Evolutionary conservation across 495 filamentous ascomycete species (phyloP).

Genomic region (Podospora fimiseda): DNA sequence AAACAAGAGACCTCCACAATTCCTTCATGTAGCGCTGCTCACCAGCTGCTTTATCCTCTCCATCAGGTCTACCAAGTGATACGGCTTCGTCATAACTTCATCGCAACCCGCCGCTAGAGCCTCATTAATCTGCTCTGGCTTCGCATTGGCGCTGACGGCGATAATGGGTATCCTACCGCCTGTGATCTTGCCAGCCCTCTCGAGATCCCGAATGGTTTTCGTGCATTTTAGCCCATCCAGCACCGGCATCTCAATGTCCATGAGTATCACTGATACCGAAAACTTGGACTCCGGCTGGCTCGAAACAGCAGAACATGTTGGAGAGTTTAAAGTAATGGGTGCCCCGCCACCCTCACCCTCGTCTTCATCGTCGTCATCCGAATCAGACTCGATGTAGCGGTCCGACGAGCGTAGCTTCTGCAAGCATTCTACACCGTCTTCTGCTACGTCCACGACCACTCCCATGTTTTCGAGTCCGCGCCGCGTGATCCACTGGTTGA

Average conservation of each 20-base stretch:
- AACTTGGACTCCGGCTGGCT: conserved; percentile 5
- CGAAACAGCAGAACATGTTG: neutral
- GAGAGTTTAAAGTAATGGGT: neutral
- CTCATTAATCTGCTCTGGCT: conserved; percentile 58
- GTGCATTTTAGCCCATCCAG: conserved; percentile 74
- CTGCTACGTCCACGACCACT: conserved; percentile 60
- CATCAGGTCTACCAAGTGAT: conserved; percentile 39
- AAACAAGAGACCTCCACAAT: no score
- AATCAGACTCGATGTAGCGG: conserved; percentile 24
- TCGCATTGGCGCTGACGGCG: conserved; percentile 71
- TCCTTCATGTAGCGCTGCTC: no score
- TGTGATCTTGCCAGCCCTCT: conserved; percentile 41
- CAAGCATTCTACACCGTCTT: conserved; percentile 70
- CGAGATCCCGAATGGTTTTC: conserved; percentile 56
- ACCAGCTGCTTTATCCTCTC: conserved; percentile 45
- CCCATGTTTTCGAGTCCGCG: conserved; percentile 58
- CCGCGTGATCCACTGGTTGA: conserved; percentile 64
- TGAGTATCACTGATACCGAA: conserved; percentile 50
- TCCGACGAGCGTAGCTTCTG: conserved; percentile 37
- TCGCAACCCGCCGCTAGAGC: conserved; percentile 57
- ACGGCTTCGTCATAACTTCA: conserved; percentile 42
- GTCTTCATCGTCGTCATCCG: conserved; percentile 20
- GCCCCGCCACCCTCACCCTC: neutral
- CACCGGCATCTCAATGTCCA: conserved; percentile 83
- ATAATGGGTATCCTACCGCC: conserved; percentile 63